Percentiles rank a stretch among this genome's conserved stretches.
These are phyloP conservation scores for Suillus subalutaceus DNA, from an alignment of 768 basidiomycete species.

Conservation along the genomic window DNA sequence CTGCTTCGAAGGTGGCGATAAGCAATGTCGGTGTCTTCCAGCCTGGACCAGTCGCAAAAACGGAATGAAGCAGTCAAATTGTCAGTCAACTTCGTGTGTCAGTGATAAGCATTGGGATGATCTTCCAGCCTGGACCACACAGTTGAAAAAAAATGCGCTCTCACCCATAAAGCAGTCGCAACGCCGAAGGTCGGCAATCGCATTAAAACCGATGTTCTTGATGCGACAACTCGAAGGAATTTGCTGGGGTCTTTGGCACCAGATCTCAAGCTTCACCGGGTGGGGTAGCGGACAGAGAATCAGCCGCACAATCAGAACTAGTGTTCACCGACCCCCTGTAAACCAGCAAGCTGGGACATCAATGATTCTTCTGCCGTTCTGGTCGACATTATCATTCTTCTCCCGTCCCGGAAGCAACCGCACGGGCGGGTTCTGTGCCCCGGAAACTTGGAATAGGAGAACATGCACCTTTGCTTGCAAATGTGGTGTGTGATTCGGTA, in stretches of 20 bases:
- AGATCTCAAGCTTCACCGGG: neutral
- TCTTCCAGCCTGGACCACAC: neutral
- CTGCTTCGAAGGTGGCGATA: neutral
- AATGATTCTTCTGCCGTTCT: neutral
- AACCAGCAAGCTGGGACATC: neutral
- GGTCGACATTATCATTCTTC: neutral
- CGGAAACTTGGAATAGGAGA: neutral
- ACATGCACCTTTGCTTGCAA: neutral
- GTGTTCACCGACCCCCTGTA: neutral
- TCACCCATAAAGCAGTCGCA: neutral
- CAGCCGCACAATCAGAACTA: neutral
- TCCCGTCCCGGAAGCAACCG: neutral
- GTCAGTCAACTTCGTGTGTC: neutral
- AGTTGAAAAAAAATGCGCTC: neutral
- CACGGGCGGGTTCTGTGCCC: neutral
- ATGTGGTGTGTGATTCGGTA: neutral
- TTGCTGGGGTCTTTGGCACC: neutral
- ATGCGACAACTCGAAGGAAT: neutral
- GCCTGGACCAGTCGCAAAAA: neutral
- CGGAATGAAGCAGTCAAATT: neutral
- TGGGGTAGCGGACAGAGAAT: neutral
- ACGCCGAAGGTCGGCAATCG: neutral
- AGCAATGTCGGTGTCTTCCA: neutral
- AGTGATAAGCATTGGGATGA: neutral
- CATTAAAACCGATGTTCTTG: constrained; percentile 6